Conservation (phyloP, 2,329 filamentous ascomycete genomes). For the Hirsutella thompsonii region DNA sequence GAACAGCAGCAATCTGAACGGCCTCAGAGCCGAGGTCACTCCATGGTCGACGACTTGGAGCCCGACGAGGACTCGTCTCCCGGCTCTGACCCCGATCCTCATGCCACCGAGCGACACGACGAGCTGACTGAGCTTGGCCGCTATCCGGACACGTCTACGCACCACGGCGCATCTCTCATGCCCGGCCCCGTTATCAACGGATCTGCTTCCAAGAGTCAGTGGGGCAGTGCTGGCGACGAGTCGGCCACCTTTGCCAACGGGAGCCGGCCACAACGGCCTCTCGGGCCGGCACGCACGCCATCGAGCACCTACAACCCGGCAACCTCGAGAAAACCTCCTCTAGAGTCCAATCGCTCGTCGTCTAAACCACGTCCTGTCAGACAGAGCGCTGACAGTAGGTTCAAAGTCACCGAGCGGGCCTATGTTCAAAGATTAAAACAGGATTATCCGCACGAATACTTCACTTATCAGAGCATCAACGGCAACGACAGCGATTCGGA, state of each 20-base stretch:
- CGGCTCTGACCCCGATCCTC: conserved; percentile 23
- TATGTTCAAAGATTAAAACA: conserved; percentile 88
- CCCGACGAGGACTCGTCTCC: conserved; percentile 14
- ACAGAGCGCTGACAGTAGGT: conserved; percentile 27
- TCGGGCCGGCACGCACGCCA: conserved; percentile 57
- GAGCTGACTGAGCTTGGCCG: conserved; percentile 29
- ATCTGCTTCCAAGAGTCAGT: conserved; percentile 23
- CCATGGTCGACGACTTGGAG: conserved; percentile 10
- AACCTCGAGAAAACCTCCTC: conserved; percentile 34
- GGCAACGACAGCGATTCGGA: conserved; percentile 76
- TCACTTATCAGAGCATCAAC: conserved; percentile 50
- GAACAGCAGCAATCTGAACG: conserved; percentile 25
- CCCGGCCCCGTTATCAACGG: conserved; percentile 25
- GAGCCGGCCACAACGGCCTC: conserved; percentile 49
- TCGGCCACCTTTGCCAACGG: conserved; percentile 16
- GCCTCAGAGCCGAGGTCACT: conserved; percentile 23
- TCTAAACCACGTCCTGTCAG: conserved; percentile 34
- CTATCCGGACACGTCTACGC: conserved; percentile 23
- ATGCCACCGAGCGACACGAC: conserved; percentile 35
- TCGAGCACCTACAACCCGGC: conserved; percentile 71
- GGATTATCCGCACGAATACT: conserved; percentile 52
- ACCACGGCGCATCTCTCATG: conserved; percentile 20
- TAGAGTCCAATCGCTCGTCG: conserved; percentile 33
- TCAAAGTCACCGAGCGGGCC: conserved; percentile 67
- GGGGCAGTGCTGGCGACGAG: conserved; percentile 18